Percentiles rank a stretch among this genome's conserved stretches.
Conservation (phyloP, 2,329 filamentous ascomycete genomes). For the Fusarium xylarioides region DNA sequence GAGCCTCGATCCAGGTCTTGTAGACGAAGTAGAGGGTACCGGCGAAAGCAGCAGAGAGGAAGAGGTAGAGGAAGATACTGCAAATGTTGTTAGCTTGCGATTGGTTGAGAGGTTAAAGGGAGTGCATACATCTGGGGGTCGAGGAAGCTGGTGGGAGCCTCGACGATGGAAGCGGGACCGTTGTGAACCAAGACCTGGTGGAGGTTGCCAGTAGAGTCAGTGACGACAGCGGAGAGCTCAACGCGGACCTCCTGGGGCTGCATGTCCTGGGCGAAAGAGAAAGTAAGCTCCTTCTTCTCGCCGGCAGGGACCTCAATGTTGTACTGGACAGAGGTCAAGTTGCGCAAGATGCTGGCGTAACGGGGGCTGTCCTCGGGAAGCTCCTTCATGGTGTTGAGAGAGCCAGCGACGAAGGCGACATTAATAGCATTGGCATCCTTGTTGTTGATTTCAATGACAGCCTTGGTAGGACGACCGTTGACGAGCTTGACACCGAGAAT, state of each 20-base stretch:
- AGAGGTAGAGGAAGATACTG: slow-evolving; percentile 97
- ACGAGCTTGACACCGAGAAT: slow-evolving; percentile 95
- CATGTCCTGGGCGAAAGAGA: slow-evolving; percentile 89
- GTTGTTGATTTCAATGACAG: slow-evolving; percentile 85
- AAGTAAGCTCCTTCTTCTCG: slow-evolving; percentile 79
- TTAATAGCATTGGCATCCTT: slow-evolving; percentile 79
- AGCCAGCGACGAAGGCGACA: slow-evolving; percentile 80
- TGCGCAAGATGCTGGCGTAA: slow-evolving; percentile 74
- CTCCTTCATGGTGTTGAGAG: slow-evolving; percentile 67
- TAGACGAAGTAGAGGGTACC: slow-evolving; percentile 96
- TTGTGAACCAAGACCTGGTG: slow-evolving; percentile 85
- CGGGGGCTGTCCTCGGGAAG: slow-evolving; percentile 57
- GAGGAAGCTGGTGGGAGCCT: slow-evolving; percentile 89
- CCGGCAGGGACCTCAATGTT: slow-evolving; percentile 78
- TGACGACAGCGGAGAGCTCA: slow-evolving; percentile 78
- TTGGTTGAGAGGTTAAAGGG: background rate
- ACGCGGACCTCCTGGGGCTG: slow-evolving; percentile 89
- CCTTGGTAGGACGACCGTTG: slow-evolving; percentile 87
- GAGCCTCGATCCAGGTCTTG: slow-evolving; percentile 94
- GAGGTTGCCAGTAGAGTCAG: slow-evolving; percentile 70
- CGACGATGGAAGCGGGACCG: slow-evolving; percentile 84
- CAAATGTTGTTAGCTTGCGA: slow-evolving; percentile 41
- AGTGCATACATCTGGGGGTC: slow-evolving; percentile 91
- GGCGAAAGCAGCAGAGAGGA: slow-evolving; percentile 80
- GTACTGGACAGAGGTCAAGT: slow-evolving; percentile 83